A percentile compares a stretch with the other conserved stretches of the same genome.
Conservation (phyloP, 2,329 filamentous ascomycete species). For the Rosellinia necatrix region DNA sequence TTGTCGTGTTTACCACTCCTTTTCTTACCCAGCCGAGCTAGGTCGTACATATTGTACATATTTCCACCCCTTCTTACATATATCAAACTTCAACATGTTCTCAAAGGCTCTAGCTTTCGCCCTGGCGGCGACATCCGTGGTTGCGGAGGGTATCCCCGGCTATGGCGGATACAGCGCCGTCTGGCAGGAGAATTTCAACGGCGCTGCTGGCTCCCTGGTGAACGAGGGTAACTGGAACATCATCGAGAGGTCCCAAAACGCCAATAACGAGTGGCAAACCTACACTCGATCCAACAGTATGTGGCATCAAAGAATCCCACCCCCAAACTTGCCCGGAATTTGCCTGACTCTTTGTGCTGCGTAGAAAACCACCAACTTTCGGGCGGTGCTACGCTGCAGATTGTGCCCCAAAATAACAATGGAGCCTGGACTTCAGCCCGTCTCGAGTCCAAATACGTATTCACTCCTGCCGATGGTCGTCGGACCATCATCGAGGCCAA, state of each 20-base stretch:
- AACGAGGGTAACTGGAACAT: slow-evolving; percentile 52
- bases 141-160: slow-evolving; percentile 40
- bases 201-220: slow-evolving; percentile 45
- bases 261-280: slow-evolving; percentile 55
- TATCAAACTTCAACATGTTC: slow-evolving; percentile 31
- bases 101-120: slow-evolving; percentile 31
- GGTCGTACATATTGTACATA: slow-evolving; percentile 23
- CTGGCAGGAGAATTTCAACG: slow-evolving; percentile 53
- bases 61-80: slow-evolving; percentile 12
- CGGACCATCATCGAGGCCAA: slow-evolving; percentile 50
- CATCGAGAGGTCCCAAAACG: slow-evolving; percentile 46
- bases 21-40: slow-evolving; percentile 29
- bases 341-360: not conserved
- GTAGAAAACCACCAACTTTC: slow-evolving; percentile 53
- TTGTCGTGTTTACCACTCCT: slow-evolving; percentile 34
- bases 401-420: slow-evolving; percentile 50
- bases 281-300: slow-evolving; percentile 48
- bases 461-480: slow-evolving; percentile 48
- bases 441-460: slow-evolving; percentile 53
- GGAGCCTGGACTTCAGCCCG: slow-evolving; percentile 56
- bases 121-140: slow-evolving; percentile 27
- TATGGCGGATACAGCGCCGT: slow-evolving; percentile 48
- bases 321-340: not conserved
- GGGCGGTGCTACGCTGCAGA: slow-evolving; percentile 56
- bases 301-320: not conserved